Conservation (phyloP, 192 early-diverging fungal genomes). For the Umbelopsis isabellina region DNA sequence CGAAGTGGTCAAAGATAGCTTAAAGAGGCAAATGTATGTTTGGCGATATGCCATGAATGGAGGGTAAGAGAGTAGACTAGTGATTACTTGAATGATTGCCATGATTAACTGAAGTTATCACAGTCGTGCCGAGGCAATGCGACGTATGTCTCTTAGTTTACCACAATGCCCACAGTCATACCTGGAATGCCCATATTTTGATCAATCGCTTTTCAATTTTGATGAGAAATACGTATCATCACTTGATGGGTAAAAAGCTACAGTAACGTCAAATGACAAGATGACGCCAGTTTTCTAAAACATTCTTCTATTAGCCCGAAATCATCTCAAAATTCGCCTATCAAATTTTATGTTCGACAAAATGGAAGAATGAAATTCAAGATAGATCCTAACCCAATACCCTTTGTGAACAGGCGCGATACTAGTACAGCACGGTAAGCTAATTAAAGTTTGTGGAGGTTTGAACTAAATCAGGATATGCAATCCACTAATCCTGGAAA, state of each 20-base stretch:
- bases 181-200: constrained; percentile 68
- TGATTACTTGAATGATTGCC: background rate
- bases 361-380: constrained; percentile 62
- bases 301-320: constrained; percentile 43
- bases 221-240: constrained; percentile 69
- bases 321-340: constrained; percentile 54
- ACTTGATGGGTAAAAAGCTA: constrained; percentile 56
- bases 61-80: constrained; percentile 52
- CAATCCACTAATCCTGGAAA: background rate
- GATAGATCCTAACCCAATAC: constrained; percentile 50
- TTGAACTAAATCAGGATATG: background rate
- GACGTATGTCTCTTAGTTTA: constrained; percentile 56
- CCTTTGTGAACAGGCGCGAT: background rate
- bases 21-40: constrained; percentile 55
- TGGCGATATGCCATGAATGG: constrained; percentile 72
- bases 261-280: too few species aligned
- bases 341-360: constrained; percentile 65
- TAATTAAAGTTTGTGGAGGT: too few species aligned
- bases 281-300: background rate
- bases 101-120: background rate
- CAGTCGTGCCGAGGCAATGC: constrained; percentile 61
- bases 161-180: constrained; percentile 68
- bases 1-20: constrained; percentile 55
- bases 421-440: background rate
- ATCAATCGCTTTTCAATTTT: constrained; percentile 65